These are phyloP conservation scores for Edaphochlamys debaryana DNA, from an alignment of 139 green algal species.

Conservation along the genomic window DNA sequence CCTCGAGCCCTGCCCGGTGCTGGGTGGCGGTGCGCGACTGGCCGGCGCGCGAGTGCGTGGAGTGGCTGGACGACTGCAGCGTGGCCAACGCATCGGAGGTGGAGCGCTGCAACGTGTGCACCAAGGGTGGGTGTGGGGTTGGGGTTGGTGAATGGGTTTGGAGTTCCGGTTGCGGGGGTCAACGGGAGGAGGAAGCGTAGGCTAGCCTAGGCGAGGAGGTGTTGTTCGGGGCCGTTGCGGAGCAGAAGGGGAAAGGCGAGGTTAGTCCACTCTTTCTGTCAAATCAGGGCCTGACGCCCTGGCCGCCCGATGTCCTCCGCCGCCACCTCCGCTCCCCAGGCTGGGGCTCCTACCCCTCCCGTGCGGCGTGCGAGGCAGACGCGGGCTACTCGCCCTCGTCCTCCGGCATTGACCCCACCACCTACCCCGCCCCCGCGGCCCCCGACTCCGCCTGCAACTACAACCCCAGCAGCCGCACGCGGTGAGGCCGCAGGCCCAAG, in stretches of 20 bases:
- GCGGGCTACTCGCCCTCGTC: constrained; percentile 17
- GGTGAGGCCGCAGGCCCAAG: no score
- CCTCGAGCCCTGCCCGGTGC: no score
- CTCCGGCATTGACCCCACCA: constrained; percentile 32
- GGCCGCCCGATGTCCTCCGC: no score
- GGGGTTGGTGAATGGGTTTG: neutral
- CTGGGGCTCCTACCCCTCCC: constrained; percentile 14
- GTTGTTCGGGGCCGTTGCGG: no score
- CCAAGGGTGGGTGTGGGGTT: neutral
- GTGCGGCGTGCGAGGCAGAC: constrained; percentile 1
- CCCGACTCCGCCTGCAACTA: constrained; percentile 12
- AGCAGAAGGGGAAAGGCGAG: no score
- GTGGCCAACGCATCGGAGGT: constrained; percentile 5
- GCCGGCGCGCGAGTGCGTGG: constrained; percentile 10
- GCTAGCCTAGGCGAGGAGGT: neutral
- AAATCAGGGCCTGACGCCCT: no score
- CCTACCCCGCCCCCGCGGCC: constrained; percentile 20
- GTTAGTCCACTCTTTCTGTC: no score
- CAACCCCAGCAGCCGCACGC: neutral
- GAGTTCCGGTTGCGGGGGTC: neutral
- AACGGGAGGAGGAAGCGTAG: neutral
- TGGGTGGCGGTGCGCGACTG: constrained; percentile 25
- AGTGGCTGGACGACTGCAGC: constrained; percentile 10
- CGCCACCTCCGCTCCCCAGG: neutral
- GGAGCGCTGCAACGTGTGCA: constrained; percentile 32